Conservation (phyloP, 2,329 filamentous ascomycete genomes). For the Alternaria novae-zelandiae region DNA sequence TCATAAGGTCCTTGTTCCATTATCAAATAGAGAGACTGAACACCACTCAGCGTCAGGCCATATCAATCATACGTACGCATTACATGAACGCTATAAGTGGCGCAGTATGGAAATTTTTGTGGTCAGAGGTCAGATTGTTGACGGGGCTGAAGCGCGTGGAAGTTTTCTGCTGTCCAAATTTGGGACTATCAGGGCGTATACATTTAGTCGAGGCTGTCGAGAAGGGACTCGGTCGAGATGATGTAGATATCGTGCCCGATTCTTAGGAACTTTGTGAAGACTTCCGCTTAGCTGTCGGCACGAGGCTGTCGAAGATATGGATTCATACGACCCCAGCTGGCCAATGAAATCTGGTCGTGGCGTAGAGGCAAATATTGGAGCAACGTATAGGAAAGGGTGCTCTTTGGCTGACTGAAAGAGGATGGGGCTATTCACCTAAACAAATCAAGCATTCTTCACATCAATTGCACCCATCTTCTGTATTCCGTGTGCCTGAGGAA, state of each 20-base stretch:
- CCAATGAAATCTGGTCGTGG: background rate
- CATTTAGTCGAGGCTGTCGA: background rate
- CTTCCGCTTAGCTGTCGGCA: background rate
- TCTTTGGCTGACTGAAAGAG: background rate
- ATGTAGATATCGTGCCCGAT: background rate
- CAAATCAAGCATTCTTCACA: background rate
- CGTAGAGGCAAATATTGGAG: background rate
- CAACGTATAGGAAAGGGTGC: rapidly evolving
- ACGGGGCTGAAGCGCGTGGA: background rate
- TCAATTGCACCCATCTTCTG: background rate
- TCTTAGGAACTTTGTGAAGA: too few relatives aligned
- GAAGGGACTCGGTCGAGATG: background rate
- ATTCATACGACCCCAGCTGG: background rate
- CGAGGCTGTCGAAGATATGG: background rate
- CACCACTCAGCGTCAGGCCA: background rate
- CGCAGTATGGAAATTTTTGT: background rate
- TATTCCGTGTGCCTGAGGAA: background rate
- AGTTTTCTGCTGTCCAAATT: background rate
- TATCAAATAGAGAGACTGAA: background rate
- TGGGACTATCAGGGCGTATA: too few relatives aligned
- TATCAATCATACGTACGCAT: background rate
- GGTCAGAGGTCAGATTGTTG: background rate
- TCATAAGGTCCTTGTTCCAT: background rate
- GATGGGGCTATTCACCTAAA: background rate
- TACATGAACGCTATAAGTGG: background rate